Percentiles rank a stretch among this genome's conserved stretches.
Conservation (phyloP, 2,329 filamentous ascomycete species). For the Cucurbitaria berberidis region DNA sequence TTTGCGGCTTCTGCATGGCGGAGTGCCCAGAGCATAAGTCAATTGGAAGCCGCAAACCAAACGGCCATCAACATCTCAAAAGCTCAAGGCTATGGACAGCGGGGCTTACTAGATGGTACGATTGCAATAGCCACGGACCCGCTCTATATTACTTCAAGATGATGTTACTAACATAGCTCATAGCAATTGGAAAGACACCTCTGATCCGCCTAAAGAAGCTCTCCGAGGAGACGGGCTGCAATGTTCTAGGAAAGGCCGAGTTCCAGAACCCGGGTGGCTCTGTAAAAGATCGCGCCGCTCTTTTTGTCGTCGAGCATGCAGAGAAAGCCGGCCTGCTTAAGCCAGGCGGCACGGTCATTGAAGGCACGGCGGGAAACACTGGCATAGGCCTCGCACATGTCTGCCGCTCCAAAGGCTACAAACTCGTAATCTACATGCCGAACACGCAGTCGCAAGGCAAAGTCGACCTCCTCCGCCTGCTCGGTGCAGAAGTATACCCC, state of each 20-base stretch:
- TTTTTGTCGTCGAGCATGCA: conserved; percentile 92
- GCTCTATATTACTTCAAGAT: background rate
- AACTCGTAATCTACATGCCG: conserved; percentile 98
- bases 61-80: conserved; percentile 76
- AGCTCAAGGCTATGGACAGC: conserved; percentile 78
- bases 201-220: conserved; percentile 88
- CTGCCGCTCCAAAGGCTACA: conserved; percentile 89
- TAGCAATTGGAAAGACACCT: conserved; percentile 96
- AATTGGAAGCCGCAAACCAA: conserved; percentile 58
- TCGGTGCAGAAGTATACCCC: conserved; percentile 94
- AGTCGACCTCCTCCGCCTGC: conserved; percentile 86
- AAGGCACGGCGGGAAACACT: conserved; percentile 97
- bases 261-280: conserved; percentile 98
- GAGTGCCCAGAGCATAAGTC: conserved; percentile 54
- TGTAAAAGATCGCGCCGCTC: conserved; percentile 93
- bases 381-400: conserved; percentile 98
- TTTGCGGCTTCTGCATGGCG: conserved; percentile 70
- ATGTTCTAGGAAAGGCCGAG: conserved; percentile 94
- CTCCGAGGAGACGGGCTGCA: conserved; percentile 89
- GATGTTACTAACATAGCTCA: conserved; percentile 1
- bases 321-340: conserved; percentile 84
- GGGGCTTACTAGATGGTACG: conserved; percentile 78
- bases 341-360: conserved; percentile 90
- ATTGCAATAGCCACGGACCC: background rate
- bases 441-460: conserved; percentile 98